Conservation (phyloP, 2,329 filamentous ascomycete species). For the Ceratocystis ficicola region DNA sequence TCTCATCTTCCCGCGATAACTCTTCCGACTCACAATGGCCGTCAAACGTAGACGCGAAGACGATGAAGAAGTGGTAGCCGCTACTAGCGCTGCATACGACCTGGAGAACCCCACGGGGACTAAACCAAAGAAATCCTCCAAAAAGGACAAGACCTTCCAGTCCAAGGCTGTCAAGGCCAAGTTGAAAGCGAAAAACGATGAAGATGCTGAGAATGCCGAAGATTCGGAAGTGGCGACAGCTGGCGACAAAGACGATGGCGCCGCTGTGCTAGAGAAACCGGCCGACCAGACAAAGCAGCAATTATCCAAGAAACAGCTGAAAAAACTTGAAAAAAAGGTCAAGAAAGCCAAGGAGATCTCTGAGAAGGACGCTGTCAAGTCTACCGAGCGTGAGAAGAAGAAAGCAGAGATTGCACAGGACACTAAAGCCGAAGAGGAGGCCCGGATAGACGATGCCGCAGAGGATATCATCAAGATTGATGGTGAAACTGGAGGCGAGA, state of each 20-base stretch:
- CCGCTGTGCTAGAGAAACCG: conserved; percentile 15
- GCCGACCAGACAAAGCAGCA: conserved; percentile 7
- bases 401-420: conserved; percentile 24
- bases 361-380: conserved; percentile 27
- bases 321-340: conserved; percentile 28
- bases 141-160: conserved; percentile 25
- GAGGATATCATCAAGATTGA: conserved; percentile 25
- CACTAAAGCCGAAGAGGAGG: conserved; percentile 18
- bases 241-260: conserved; percentile 24
- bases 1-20: not conserved
- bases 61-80: conserved; percentile 24
- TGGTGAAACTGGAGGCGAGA: conserved; percentile 26
- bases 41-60: conserved; percentile 23
- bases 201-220: not conserved
- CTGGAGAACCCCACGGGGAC: conserved; percentile 25
- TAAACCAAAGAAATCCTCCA: conserved; percentile 25
- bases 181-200: conserved; percentile 14
- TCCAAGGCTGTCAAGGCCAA: conserved; percentile 22
- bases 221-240: conserved; percentile 18
- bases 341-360: conserved; percentile 28
- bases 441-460: conserved; percentile 21
- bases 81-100: conserved; percentile 23
- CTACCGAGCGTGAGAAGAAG: conserved; percentile 23
- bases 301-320: conserved; percentile 27
- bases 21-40: conserved; percentile 9